Evolutionary conservation across 2,329 filamentous ascomycete genomes (phyloP).

Genomic region (Xylaria polymorpha): DNA sequence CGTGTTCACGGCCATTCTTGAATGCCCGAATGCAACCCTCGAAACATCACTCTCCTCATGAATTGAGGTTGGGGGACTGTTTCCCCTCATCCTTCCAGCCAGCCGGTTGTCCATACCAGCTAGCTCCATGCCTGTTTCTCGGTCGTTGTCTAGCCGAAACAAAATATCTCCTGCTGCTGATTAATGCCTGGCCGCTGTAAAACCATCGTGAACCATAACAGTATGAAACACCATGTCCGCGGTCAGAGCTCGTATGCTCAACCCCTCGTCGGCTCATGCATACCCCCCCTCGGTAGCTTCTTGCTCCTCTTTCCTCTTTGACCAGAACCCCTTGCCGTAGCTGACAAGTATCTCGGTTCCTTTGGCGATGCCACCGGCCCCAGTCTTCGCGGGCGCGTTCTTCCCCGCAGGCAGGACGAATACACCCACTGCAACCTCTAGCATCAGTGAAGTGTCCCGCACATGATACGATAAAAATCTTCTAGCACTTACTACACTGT

Average conservation of each 20-base stretch:
- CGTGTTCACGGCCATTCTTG: conserved; percentile 34
- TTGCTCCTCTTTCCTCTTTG: conserved; percentile 57
- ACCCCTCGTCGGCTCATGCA: conserved; percentile 4
- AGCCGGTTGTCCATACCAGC: conserved; percentile 3
- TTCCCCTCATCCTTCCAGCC: conserved; percentile 24
- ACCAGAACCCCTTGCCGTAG: conserved; percentile 76
- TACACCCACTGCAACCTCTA: conserved; percentile 35
- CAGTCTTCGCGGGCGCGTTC: conserved; percentile 51
- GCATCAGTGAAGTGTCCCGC: conserved; percentile 18
- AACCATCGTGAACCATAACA: neutral
- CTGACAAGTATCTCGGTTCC: conserved; percentile 74
- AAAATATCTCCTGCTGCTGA: neutral
- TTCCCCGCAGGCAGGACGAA: conserved; percentile 64
- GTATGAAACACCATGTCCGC: neutral
- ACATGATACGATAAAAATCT: neutral
- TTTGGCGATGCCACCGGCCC: conserved; percentile 59
- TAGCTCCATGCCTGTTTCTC: conserved; percentile 6
- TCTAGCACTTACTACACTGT: conserved; percentile 59
- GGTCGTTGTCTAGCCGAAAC: conserved; percentile 22
- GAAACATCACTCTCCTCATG: conserved; percentile 22
- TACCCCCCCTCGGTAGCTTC: conserved; percentile 19
- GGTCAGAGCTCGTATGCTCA: neutral
- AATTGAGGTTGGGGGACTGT: conserved; percentile 11
- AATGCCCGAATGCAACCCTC: conserved; percentile 35
- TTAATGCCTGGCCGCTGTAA: conserved; percentile 1